These are phyloP conservation scores for Yueomyces sinensis DNA, from an alignment of 805 yeast species.

Conservation along the genomic window DNA sequence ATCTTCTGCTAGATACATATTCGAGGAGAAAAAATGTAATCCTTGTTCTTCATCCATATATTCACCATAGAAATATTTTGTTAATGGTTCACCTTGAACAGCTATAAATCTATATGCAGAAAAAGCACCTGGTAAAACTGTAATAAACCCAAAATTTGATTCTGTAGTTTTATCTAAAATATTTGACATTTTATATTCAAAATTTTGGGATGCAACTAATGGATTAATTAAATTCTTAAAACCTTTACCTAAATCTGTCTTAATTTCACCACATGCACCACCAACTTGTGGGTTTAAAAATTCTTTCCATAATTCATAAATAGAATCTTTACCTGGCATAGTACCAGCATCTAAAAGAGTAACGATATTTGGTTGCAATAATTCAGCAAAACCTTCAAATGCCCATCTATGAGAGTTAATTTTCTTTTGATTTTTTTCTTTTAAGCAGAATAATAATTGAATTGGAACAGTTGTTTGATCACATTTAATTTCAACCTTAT, in stretches of 20 bases:
- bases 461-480: conserved; percentile 55
- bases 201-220: conserved; percentile 89
- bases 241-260: conserved; percentile 62
- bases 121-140: conserved; percentile 94
- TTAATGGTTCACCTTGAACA: conserved; percentile 70
- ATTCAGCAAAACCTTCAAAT: conserved; percentile 79
- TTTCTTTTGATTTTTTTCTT: conserved; percentile 78
- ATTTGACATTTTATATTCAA: conserved; percentile 92
- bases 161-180: conserved; percentile 94
- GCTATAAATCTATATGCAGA: conserved; percentile 88
- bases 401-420: conserved; percentile 97
- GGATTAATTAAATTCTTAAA: conserved; percentile 58
- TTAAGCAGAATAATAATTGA: conserved; percentile 78
- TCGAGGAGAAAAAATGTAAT: conserved; percentile 79
- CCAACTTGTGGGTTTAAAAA: conserved; percentile 73
- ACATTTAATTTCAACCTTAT: conserved; percentile 43
- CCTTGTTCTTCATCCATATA: conserved; percentile 51
- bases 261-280: conserved; percentile 97
- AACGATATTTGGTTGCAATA: conserved; percentile 70
- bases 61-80: conserved; percentile 88
- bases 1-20: conserved; percentile 96
- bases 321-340: conserved; percentile 70
- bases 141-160: conserved; percentile 84
- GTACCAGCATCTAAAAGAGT: conserved; percentile 91
- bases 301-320: conserved; percentile 81